A percentile compares a stretch with the other conserved stretches of the same genome.
phyloP scores from a whole-genome alignment of 106 monocot genomes.

The Platanthera guangdongensis region DNA sequence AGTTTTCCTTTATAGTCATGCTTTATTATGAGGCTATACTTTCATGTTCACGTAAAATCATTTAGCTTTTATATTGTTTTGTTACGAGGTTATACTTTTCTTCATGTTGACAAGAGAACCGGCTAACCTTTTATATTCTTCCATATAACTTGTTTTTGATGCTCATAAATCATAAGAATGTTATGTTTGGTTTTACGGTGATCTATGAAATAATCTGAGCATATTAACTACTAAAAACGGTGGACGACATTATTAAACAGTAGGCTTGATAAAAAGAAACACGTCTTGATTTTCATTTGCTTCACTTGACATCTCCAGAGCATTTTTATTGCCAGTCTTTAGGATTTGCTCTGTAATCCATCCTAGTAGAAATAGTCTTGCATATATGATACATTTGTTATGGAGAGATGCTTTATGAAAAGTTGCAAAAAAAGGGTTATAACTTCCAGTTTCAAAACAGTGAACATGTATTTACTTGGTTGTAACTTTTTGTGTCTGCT shows the following conservation, averaged over 20 bases:
- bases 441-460: not conserved
- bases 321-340: not conserved
- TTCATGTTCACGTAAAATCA: not conserved
- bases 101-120: no score
- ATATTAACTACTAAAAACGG: not conserved
- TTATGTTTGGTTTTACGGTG: not conserved
- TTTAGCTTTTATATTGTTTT: not conserved
- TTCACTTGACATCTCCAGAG: not conserved
- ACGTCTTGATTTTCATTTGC: not conserved
- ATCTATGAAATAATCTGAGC: not conserved
- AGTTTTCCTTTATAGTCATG: not conserved
- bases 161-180: not conserved
- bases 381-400: not conserved
- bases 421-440: not conserved
- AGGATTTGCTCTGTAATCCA: not conserved
- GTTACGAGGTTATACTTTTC: no score
- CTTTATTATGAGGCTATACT: not conserved
- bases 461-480: not conserved
- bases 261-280: not conserved
- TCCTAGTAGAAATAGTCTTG: not conserved
- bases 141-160: not conserved
- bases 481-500: conserved; percentile 2
- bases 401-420: not conserved
- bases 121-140: not conserved
- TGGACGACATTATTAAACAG: not conserved